Evolutionary conservation across 495 filamentous ascomycete species (phyloP).

Genomic region (Delitschia confertaspora): DNA sequence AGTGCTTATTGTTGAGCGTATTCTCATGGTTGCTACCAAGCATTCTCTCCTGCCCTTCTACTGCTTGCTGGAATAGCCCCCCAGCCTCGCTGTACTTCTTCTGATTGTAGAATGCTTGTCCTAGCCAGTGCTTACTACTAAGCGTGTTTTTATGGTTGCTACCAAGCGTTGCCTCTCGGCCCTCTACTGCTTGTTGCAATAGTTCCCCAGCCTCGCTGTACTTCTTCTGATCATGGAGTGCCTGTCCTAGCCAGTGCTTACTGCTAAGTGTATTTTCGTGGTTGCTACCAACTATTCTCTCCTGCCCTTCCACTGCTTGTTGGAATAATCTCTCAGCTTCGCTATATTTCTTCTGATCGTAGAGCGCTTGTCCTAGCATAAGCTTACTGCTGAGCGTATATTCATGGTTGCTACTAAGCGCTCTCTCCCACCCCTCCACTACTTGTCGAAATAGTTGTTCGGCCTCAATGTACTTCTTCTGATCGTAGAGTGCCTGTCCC

Average conservation of each 20-base stretch:
- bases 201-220: constrained; percentile 3
- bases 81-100: neutral
- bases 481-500: too few relatives aligned
- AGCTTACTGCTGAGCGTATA: neutral
- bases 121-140: neutral
- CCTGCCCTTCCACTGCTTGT: constrained; percentile 4
- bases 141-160: neutral
- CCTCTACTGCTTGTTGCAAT: neutral
- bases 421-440: neutral
- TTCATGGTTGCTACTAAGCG: neutral
- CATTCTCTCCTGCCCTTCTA: neutral
- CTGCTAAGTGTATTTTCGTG: neutral
- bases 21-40: neutral
- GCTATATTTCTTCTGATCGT: constrained; percentile 4
- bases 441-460: constrained; percentile 2
- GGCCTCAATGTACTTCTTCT: constrained; percentile 3
- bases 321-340: constrained; percentile 4
- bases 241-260: neutral
- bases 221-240: too few relatives aligned
- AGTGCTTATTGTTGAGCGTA: neutral
- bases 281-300: neutral
- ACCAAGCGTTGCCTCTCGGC: neutral
- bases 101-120: neutral
- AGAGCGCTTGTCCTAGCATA: constrained; percentile 1
- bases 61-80: neutral